A percentile compares a stretch with the other conserved stretches of the same genome.
These are phyloP conservation scores for Diaporthe humulicola DNA, from an alignment of 2,329 filamentous ascomycete genomes.

Conservation along the genomic window DNA sequence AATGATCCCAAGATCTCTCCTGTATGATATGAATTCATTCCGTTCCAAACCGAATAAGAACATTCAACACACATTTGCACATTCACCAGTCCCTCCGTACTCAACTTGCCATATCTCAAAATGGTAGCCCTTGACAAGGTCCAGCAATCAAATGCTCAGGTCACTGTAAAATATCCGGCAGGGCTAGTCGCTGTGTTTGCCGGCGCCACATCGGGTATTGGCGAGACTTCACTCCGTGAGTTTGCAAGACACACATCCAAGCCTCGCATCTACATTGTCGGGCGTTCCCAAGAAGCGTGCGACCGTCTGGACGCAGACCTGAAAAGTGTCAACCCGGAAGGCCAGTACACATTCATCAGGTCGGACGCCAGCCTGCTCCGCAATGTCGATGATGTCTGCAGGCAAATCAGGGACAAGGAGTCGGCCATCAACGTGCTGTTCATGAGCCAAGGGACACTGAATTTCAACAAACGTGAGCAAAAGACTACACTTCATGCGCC, in stretches of 20 bases:
- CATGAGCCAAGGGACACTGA: slow-evolving; percentile 55
- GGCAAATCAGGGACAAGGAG: slow-evolving; percentile 59
- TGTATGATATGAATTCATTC: not conserved
- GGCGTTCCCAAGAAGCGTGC: slow-evolving; percentile 55
- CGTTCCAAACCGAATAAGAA: not conserved
- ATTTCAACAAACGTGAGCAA: slow-evolving; percentile 44
- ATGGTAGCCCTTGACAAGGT: slow-evolving; percentile 41
- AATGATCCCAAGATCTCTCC: not conserved
- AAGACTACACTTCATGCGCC: not conserved
- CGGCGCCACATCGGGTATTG: slow-evolving; percentile 69
- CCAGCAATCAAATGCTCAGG: slow-evolving; percentile 54
- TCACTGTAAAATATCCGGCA: slow-evolving; percentile 45
- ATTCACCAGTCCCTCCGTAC: not conserved
- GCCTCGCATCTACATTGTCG: slow-evolving; percentile 66
- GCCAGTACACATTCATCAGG: slow-evolving; percentile 61
- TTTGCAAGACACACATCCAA: slow-evolving; percentile 55
- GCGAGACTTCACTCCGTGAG: slow-evolving; percentile 60
- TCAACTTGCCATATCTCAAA: not conserved
- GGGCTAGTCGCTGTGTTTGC: slow-evolving; percentile 63
- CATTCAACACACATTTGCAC: not conserved
- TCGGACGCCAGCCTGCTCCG: slow-evolving; percentile 63
- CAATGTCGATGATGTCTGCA: slow-evolving; percentile 63
- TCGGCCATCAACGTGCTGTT: slow-evolving; percentile 61
- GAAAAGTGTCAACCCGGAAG: slow-evolving; percentile 56
- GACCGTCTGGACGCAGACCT: slow-evolving; percentile 57